A percentile compares a stretch with the other conserved stretches of the same genome.
Conservation (phyloP, 306 rosid genomes). For the Trifolium pratense region DNA sequence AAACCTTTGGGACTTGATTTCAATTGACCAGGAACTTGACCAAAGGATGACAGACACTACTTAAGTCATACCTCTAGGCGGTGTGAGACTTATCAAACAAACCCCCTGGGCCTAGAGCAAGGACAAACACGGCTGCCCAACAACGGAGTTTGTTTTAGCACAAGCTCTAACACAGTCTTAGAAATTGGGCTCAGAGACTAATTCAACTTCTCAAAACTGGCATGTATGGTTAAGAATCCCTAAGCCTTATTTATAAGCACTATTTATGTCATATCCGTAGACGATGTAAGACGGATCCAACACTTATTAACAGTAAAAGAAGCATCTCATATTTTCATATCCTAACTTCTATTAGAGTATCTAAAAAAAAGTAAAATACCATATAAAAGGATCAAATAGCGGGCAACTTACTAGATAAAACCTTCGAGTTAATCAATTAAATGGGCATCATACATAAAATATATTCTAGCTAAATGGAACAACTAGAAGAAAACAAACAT, state of each 20-base stretch:
- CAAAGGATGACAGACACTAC: not conserved
- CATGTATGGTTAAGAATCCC: not conserved
- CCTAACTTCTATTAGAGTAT: conserved; percentile 18
- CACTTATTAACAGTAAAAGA: conserved; percentile 20
- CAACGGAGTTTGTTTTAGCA: not conserved
- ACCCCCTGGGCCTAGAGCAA: not conserved
- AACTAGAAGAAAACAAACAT: conserved; percentile 9
- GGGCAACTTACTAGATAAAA: conserved; percentile 12
- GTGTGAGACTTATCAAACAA: conserved; percentile 1
- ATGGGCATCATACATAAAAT: conserved; percentile 6
- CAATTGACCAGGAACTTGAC: not conserved
- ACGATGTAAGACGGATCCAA: not conserved
- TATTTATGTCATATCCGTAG: not conserved
- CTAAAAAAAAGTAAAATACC: not conserved
- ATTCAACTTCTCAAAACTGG: not conserved
- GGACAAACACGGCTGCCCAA: not conserved
- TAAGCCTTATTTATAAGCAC: not conserved
- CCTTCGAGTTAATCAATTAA: conserved; percentile 25
- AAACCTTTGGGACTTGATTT: not conserved
- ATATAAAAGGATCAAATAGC: conserved; percentile 17
- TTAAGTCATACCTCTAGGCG: conserved; percentile 1
- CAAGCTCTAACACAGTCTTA: not conserved
- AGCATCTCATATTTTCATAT: conserved; percentile 25
- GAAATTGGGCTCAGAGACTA: not conserved
- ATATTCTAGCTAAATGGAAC: conserved; percentile 16